A percentile compares a stretch with the other conserved stretches of the same genome.
These are phyloP conservation scores for Ceratorhiza oryzae-sativae DNA, from an alignment of 1,284 basidiomycete genomes.

Conservation along the genomic window DNA sequence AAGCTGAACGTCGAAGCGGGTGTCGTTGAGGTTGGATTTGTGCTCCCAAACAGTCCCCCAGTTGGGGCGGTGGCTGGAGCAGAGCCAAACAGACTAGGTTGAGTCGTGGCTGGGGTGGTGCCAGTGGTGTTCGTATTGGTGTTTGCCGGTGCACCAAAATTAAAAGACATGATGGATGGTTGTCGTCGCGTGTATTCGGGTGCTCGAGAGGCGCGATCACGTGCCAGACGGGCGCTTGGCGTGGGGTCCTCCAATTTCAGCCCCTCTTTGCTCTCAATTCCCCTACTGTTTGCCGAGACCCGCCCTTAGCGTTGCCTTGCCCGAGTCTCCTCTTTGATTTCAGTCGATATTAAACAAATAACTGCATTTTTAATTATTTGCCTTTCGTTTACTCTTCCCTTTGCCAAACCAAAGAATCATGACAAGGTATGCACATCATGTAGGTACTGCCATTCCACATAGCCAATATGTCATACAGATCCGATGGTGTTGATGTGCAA, in stretches of 20 bases:
- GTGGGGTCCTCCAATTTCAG: neutral
- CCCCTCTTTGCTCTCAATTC: slow-evolving; percentile 5
- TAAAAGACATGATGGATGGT: slow-evolving; percentile 28
- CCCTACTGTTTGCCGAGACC: neutral
- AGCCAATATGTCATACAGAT: neutral
- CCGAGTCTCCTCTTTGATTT: no score
- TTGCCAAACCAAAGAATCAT: neutral
- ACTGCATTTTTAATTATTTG: no score
- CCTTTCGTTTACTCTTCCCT: no score
- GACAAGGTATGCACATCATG: neutral
- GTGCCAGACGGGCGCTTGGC: neutral
- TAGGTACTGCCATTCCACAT: neutral
- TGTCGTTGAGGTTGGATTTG: slow-evolving; percentile 14
- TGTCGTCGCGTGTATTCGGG: slow-evolving; percentile 19
- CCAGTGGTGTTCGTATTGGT: slow-evolving; percentile 14
- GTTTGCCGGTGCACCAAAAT: slow-evolving; percentile 23
- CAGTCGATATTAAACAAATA: no score
- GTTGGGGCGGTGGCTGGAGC: neutral
- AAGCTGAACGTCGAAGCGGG: slow-evolving; percentile 15
- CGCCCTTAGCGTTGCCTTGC: neutral
- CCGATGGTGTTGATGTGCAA: neutral
- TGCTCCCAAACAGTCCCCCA: slow-evolving; percentile 27
- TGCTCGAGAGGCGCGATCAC: slow-evolving; percentile 21
- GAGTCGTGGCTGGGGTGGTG: neutral
- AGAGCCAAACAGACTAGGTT: slow-evolving; percentile 27